Conservation (phyloP, 2,329 filamentous ascomycete species). For the Xylaria digitata region DNA sequence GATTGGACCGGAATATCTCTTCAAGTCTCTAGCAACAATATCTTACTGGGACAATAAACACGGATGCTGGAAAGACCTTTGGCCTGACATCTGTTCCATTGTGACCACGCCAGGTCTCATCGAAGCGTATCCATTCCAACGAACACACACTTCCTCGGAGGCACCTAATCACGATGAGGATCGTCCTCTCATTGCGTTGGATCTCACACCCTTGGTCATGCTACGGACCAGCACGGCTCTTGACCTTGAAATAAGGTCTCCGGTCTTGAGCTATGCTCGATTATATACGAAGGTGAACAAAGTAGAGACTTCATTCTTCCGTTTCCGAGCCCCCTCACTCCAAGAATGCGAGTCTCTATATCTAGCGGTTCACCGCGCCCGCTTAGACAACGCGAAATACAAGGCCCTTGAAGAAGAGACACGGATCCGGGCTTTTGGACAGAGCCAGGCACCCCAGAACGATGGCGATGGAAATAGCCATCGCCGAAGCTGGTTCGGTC, state of each 20-base stretch:
- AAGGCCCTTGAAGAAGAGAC: constrained; percentile 74
- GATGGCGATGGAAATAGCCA: constrained; percentile 60
- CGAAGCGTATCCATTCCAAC: constrained; percentile 63
- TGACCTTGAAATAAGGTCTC: constrained; percentile 93
- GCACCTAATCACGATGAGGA: constrained; percentile 52
- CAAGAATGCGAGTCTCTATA: constrained; percentile 87
- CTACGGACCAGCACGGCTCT: constrained; percentile 90
- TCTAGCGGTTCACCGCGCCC: constrained; percentile 84
- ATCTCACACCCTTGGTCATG: constrained; percentile 90
- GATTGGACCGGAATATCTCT: constrained; percentile 60
- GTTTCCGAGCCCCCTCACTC: constrained; percentile 83
- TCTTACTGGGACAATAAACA: constrained; percentile 72
- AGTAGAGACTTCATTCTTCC: constrained; percentile 78
- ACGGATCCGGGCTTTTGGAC: constrained; percentile 78
- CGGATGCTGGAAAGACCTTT: constrained; percentile 70
- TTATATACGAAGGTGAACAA: constrained; percentile 74
- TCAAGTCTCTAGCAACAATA: constrained; percentile 64
- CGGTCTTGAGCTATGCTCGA: constrained; percentile 69
- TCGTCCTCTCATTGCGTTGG: constrained; percentile 72
- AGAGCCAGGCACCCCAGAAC: constrained; percentile 61
- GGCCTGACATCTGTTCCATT: constrained; percentile 63
- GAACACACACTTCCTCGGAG: constrained; percentile 52
- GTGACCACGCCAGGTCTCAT: constrained; percentile 69
- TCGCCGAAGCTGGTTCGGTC: constrained; percentile 69
- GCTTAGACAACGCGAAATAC: constrained; percentile 93